These are phyloP conservation scores for Polytrichum formosum DNA, from an alignment of 225 moss, liverwort and hornwort genomes.

Conservation along the genomic window DNA sequence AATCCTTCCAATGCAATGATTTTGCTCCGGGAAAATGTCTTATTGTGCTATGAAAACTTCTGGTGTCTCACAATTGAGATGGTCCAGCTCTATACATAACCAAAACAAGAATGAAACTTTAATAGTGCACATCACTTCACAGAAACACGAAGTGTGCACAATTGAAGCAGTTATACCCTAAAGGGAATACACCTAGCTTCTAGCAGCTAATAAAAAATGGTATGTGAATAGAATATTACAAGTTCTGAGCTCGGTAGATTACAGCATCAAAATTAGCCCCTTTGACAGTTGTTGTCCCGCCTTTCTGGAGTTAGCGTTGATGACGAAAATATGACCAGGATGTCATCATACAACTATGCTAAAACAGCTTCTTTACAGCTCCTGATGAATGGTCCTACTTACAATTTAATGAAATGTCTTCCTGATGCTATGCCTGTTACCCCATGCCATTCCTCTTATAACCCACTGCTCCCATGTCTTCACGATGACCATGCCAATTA, in stretches of 20 bases:
- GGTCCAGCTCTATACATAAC: slow-evolving; percentile 45
- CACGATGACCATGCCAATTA: slow-evolving; percentile 36
- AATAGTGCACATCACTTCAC: slow-evolving; percentile 22
- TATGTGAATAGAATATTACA: slow-evolving; percentile 13
- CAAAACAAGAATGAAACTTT: slow-evolving; percentile 23
- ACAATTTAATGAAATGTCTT: slow-evolving; percentile 19
- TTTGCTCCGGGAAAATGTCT: neutral
- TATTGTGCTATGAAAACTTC: slow-evolving; percentile 32
- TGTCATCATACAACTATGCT: slow-evolving; percentile 45
- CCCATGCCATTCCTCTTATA: slow-evolving; percentile 43
- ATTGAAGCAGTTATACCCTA: slow-evolving; percentile 22
- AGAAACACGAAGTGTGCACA: slow-evolving; percentile 11
- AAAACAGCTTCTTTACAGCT: slow-evolving; percentile 48
- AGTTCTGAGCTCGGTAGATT: slow-evolving; percentile 16
- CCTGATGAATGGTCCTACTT: slow-evolving; percentile 27
- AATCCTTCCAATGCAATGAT: too few relatives aligned
- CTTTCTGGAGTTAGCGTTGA: slow-evolving; percentile 17
- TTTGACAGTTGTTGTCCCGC: slow-evolving; percentile 25
- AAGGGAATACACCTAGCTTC: neutral
- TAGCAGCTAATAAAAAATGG: slow-evolving; percentile 11
- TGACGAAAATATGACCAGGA: slow-evolving; percentile 19
- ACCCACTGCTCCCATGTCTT: slow-evolving; percentile 35
- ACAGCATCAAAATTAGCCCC: slow-evolving; percentile 34
- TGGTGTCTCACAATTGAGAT: slow-evolving; percentile 34
- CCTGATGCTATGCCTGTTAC: slow-evolving; percentile 6